Evolutionary conservation across 257 asterid species (phyloP).

Genomic region (Gardenia jasminoides): DNA sequence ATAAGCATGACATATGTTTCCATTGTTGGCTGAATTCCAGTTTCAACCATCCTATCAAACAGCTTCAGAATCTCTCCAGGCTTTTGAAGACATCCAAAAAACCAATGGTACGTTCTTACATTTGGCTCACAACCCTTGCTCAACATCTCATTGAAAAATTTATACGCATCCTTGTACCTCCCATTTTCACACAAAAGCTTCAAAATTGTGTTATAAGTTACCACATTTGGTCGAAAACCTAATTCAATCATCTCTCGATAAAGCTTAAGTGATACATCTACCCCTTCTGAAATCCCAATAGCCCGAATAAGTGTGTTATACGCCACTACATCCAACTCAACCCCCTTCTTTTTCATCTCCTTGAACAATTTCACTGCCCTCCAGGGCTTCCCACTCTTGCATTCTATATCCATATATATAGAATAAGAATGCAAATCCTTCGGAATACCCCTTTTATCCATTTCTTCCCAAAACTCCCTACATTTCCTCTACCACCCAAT

Average conservation of each 20-base stretch:
- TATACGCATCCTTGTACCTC: slow-evolving; percentile 66
- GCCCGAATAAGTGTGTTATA: slow-evolving; percentile 79
- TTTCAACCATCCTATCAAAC: slow-evolving; percentile 78
- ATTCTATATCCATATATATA: slow-evolving; percentile 78
- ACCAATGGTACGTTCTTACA: slow-evolving; percentile 62
- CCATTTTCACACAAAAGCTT: slow-evolving; percentile 80
- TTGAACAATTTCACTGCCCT: slow-evolving; percentile 75
- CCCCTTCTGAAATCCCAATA: slow-evolving; percentile 73
- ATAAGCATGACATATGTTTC: slow-evolving; percentile 89
- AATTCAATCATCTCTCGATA: slow-evolving; percentile 75
- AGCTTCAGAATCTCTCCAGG: slow-evolving; percentile 65
- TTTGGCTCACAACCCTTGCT: slow-evolving; percentile 67
- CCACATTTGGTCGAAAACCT: slow-evolving; percentile 68
- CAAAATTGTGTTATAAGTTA: slow-evolving; percentile 68
- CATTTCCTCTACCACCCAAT: slow-evolving; percentile 88
- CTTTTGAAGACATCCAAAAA: slow-evolving; percentile 68
- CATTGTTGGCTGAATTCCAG: slow-evolving; percentile 67
- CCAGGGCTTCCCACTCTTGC: slow-evolving; percentile 88
- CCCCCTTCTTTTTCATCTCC: slow-evolving; percentile 79
- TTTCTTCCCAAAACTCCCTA: slow-evolving; percentile 85
- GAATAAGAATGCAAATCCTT: slow-evolving; percentile 83
- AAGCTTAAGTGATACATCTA: slow-evolving; percentile 65
- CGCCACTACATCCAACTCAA: slow-evolving; percentile 66
- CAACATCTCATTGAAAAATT: slow-evolving; percentile 54
- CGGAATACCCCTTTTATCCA: slow-evolving; percentile 66